Conservation (phyloP, 208 protist species). For the Lotmaria passim region DNA sequence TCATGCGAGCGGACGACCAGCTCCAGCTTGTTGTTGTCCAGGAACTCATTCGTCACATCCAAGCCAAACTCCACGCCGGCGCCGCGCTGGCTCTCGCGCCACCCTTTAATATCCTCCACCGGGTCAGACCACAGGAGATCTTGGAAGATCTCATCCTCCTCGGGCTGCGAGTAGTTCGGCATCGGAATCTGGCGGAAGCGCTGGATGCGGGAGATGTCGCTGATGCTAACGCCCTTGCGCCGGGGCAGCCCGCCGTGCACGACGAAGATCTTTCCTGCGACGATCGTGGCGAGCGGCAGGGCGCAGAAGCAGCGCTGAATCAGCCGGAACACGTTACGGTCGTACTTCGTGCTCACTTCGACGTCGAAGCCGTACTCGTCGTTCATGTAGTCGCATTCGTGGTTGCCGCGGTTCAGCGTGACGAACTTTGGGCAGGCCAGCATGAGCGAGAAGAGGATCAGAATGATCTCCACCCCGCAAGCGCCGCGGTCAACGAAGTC, state of each 20-base stretch:
- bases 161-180: conserved; percentile 83
- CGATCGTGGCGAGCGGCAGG: conserved; percentile 82
- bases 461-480: conserved; percentile 96
- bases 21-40: conserved; percentile 93
- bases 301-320: conserved; percentile 92
- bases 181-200: conserved; percentile 90
- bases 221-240: conserved; percentile 76
- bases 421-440: conserved; percentile 93
- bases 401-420: conserved; percentile 96
- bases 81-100: conserved; percentile 91
- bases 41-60: conserved; percentile 94
- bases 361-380: conserved; percentile 99
- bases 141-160: conserved; percentile 95
- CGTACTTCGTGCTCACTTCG: conserved; percentile 98
- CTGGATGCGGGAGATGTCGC: conserved; percentile 85
- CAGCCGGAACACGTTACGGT: conserved; percentile 86
- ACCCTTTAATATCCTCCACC: conserved; percentile 74
- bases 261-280: conserved; percentile 82
- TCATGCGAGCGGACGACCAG: conserved; percentile 96
- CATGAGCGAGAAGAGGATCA: conserved; percentile 96
- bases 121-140: conserved; percentile 97
- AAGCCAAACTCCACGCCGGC: conserved; percentile 96
- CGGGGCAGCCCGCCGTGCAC: conserved; percentile 88
- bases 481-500: conserved; percentile 98
- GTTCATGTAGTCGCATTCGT: conserved; percentile 95